These are phyloP conservation scores for Boletus insuetus DNA, from an alignment of 768 basidiomycete species.

Conservation along the genomic window DNA sequence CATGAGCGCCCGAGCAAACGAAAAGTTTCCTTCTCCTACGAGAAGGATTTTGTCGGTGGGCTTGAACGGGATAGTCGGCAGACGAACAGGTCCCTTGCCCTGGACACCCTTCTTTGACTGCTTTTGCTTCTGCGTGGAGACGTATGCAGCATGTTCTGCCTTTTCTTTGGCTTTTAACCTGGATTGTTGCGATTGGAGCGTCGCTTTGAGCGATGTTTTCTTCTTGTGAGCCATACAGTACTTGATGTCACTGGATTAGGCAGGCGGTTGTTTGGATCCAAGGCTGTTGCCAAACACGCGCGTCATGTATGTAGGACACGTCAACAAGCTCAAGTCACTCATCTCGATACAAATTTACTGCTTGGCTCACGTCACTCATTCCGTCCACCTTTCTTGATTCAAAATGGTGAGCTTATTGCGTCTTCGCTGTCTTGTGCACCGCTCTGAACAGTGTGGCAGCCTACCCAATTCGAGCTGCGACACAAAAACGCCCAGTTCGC, in stretches of 20 bases:
- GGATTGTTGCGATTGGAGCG: conserved; percentile 67
- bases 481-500: conserved; percentile 81
- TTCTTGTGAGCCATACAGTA: conserved; percentile 48
- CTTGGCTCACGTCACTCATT: conserved; percentile 30
- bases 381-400: background rate
- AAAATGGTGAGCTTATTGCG: conserved; percentile 32
- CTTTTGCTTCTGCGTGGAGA: conserved; percentile 43
- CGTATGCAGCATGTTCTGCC: conserved; percentile 46
- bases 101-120: conserved; percentile 33
- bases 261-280: conserved; percentile 30
- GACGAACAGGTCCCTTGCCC: conserved; percentile 33
- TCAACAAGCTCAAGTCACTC: background rate
- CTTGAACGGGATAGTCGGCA: conserved; percentile 62
- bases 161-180: conserved; percentile 63
- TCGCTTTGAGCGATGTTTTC: conserved; percentile 57
- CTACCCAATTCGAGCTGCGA: conserved; percentile 80
- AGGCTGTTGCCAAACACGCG: conserved; percentile 27
- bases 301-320: conserved; percentile 13
- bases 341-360: background rate
- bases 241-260: background rate
- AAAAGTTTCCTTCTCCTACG: conserved; percentile 95
- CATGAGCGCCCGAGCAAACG: conserved; percentile 78
- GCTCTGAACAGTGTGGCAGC: conserved; percentile 38
- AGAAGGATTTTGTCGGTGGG: conserved; percentile 68
- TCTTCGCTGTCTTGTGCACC: background rate